Evolutionary conservation across 306 rosid species (phyloP).

Genomic region (Prunus davidiana): DNA sequence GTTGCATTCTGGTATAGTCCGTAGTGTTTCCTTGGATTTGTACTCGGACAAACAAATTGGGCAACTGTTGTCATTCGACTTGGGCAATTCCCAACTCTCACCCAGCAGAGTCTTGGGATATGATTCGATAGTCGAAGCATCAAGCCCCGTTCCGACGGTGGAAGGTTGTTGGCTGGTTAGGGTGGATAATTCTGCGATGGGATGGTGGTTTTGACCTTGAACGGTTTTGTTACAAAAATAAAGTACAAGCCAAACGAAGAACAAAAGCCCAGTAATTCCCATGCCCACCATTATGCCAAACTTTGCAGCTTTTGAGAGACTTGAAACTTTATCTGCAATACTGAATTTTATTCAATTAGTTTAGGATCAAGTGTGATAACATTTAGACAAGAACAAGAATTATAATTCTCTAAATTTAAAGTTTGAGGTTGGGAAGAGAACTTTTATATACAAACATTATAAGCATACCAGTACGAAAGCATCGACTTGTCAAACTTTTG

Average conservation of each 20-base stretch:
- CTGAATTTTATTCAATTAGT: neutral
- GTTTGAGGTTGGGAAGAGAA: too few relatives aligned
- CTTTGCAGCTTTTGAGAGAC: neutral
- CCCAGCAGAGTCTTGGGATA: slow-evolving; percentile 53
- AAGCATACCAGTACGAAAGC: slow-evolving; percentile 33
- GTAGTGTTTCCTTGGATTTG: slow-evolving; percentile 48
- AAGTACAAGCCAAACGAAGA: too few relatives aligned
- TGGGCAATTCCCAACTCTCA: slow-evolving; percentile 50
- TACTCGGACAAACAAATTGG: slow-evolving; percentile 64
- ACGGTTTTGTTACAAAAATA: too few relatives aligned
- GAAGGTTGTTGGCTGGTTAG: slow-evolving; percentile 16
- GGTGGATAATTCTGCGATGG: too few relatives aligned
- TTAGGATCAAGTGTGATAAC: too few relatives aligned
- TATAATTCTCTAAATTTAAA: too few relatives aligned
- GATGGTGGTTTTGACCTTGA: too few relatives aligned
- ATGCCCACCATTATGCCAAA: neutral
- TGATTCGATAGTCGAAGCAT: slow-evolving; percentile 65
- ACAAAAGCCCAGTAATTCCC: neutral
- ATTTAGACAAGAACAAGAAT: too few relatives aligned
- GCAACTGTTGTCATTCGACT: slow-evolving; percentile 47
- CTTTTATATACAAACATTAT: too few relatives aligned
- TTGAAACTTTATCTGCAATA: neutral
- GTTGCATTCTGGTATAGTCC: slow-evolving; percentile 64
- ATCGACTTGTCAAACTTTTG: neutral
- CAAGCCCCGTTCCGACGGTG: slow-evolving; percentile 44